These are phyloP conservation scores for Russula earlei DNA, from an alignment of 768 basidiomycete genomes.

Conservation along the genomic window DNA sequence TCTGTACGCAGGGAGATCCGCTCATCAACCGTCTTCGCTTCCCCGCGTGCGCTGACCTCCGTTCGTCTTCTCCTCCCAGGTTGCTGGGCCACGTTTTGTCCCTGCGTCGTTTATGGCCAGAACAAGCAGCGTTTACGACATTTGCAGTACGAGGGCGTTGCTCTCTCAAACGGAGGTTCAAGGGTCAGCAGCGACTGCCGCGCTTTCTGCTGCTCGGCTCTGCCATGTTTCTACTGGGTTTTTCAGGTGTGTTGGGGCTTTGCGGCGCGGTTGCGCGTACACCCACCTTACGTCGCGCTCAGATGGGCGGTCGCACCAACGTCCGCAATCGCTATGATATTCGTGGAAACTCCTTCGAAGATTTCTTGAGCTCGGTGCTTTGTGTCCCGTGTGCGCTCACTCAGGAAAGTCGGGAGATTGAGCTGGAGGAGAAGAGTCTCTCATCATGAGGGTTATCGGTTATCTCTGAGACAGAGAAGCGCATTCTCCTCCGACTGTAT, in stretches of 20 bases:
- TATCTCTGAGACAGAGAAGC: neutral
- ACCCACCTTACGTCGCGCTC: conserved; percentile 19
- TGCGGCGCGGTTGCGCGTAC: neutral
- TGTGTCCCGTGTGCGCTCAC: conserved; percentile 41
- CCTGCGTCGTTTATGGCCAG: conserved; percentile 34
- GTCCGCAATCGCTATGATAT: conserved; percentile 39
- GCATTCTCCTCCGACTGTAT: neutral
- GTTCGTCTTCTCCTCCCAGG: conserved; percentile 25
- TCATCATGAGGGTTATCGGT: neutral
- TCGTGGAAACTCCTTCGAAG: conserved; percentile 34
- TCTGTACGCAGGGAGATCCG: conserved; percentile 21
- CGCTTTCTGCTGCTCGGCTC: conserved; percentile 28
- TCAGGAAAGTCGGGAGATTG: conserved; percentile 40
- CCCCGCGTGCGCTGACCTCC: no score
- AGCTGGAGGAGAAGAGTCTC: conserved; percentile 36
- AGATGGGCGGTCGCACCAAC: conserved; percentile 31
- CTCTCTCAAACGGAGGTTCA: conserved; percentile 32
- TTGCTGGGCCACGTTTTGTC: conserved; percentile 32
- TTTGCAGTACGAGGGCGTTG: conserved; percentile 29
- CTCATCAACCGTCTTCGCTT: neutral
- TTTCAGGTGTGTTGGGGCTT: conserved; percentile 31
- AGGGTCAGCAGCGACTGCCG: conserved; percentile 31
- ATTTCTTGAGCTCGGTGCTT: conserved; percentile 34
- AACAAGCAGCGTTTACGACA: conserved; percentile 35
- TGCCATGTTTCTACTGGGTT: conserved; percentile 30